Conservation (phyloP, 2,329 filamentous ascomycete genomes). For the Phialophora tarda region DNA sequence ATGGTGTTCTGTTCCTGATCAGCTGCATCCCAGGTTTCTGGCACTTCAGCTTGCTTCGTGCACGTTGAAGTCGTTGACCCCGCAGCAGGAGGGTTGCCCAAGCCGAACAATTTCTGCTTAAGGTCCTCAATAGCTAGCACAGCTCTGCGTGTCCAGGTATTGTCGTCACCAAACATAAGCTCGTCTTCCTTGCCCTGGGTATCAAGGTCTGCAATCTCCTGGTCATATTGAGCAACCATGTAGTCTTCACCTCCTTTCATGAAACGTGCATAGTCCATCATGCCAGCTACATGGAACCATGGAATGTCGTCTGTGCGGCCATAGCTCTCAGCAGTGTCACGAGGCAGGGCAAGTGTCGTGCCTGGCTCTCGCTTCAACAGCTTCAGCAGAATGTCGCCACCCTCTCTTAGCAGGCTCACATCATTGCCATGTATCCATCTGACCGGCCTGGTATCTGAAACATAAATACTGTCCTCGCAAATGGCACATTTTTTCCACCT, state of each 20-base stretch:
- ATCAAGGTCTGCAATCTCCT: constrained; percentile 75
- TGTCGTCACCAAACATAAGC: constrained; percentile 86
- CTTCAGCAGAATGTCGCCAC: constrained; percentile 86
- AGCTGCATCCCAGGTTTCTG: constrained; percentile 32
- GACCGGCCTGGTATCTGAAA: constrained; percentile 87
- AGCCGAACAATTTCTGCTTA: constrained; percentile 74
- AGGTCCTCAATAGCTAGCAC: constrained; percentile 73
- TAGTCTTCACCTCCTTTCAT: constrained; percentile 94
- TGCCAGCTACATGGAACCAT: constrained; percentile 93
- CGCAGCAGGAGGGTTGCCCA: constrained; percentile 67
- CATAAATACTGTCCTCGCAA: constrained; percentile 90
- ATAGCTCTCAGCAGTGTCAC: constrained; percentile 76
- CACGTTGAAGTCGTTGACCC: constrained; percentile 42
- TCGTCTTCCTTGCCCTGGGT: constrained; percentile 87
- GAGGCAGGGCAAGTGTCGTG: constrained; percentile 85
- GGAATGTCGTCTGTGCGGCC: constrained; percentile 77
- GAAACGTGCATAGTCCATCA: constrained; percentile 90
- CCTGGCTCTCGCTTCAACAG: constrained; percentile 80
- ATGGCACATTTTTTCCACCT: constrained; percentile 96
- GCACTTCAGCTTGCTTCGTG: constrained; percentile 31
- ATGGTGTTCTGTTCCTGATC: constrained; percentile 31
- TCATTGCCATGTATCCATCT: constrained; percentile 92
- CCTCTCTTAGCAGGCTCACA: constrained; percentile 76
- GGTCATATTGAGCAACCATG: constrained; percentile 78
- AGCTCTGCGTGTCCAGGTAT: constrained; percentile 89